phyloP scores from a whole-genome alignment of 2,329 filamentous ascomycete genomes.

The Venturiaceae sp. region DNA sequence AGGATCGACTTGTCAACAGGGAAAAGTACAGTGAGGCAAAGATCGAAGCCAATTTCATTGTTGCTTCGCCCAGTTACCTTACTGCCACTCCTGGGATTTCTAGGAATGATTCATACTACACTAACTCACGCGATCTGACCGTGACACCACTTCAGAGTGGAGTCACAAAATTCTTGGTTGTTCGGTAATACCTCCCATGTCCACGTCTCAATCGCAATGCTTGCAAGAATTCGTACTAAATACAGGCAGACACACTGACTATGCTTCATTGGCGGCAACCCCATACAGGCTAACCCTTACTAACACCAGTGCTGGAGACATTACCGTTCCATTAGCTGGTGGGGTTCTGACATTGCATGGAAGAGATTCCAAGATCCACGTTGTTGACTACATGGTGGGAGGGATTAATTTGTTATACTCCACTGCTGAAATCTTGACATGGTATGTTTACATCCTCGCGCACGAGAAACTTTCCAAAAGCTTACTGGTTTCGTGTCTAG shows the following conservation, averaged over 20 bases:
- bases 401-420: slow-evolving; percentile 54
- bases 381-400: slow-evolving; percentile 56
- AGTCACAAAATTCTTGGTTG: slow-evolving; percentile 53
- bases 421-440: slow-evolving; percentile 58
- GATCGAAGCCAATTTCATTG: slow-evolving; percentile 64
- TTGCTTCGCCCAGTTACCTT: slow-evolving; percentile 61
- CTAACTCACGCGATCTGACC: slow-evolving; percentile 37
- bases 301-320: slow-evolving; percentile 31
- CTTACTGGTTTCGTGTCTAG: slow-evolving; percentile 39
- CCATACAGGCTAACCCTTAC: slow-evolving; percentile 53
- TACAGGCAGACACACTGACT: slow-evolving; percentile 49
- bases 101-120: slow-evolving; percentile 20
- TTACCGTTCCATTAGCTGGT: slow-evolving; percentile 50
- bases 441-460: slow-evolving; percentile 16
- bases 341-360: slow-evolving; percentile 48
- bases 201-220: too few relatives aligned
- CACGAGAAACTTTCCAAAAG: background rate
- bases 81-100: slow-evolving; percentile 29
- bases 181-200: slow-evolving; percentile 26
- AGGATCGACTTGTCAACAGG: slow-evolving; percentile 56
- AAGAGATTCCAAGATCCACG: slow-evolving; percentile 57
- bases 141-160: slow-evolving; percentile 53
- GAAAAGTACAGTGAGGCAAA: slow-evolving; percentile 78
- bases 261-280: slow-evolving; percentile 46
- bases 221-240: background rate